Evolutionary conservation across 345 rosid genomes (phyloP).

Genomic region (Lumnitzera littorea): DNA sequence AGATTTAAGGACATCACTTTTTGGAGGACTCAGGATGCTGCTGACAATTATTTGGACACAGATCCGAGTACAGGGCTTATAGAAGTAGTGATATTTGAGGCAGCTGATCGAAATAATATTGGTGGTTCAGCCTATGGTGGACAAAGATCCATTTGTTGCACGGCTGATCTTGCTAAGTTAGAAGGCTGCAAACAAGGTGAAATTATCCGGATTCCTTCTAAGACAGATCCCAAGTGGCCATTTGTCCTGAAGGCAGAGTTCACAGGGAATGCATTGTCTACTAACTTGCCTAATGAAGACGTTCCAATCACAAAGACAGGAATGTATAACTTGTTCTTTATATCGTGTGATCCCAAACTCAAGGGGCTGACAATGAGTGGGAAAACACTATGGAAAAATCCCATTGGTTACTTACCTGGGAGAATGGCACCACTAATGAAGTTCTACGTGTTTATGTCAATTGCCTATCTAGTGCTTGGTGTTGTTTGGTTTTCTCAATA

Average conservation of each 20-base stretch:
- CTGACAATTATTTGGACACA: constrained; percentile 30
- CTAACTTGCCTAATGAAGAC: constrained; percentile 36
- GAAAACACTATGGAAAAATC: constrained; percentile 92
- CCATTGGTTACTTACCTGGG: constrained; percentile 87
- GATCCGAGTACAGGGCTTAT: constrained; percentile 51
- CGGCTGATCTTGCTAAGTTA: constrained; percentile 89
- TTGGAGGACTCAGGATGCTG: constrained; percentile 51
- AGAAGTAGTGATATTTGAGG: constrained; percentile 88
- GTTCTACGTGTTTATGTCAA: constrained; percentile 67
- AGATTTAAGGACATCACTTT: constrained; percentile 81
- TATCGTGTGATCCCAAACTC: constrained; percentile 80
- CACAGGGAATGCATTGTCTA: constrained; percentile 30
- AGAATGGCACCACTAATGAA: constrained; percentile 93
- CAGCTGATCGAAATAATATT: constrained; percentile 81
- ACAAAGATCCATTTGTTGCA: constrained; percentile 94
- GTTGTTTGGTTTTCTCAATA: constrained; percentile 77
- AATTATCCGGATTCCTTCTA: constrained; percentile 79
- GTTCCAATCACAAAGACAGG: constrained; percentile 62
- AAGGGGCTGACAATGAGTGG: constrained; percentile 78
- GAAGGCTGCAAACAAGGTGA: constrained; percentile 96
- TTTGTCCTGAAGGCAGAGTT: constrained; percentile 55
- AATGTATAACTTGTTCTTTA: constrained; percentile 86
- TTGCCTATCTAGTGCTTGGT: constrained; percentile 62
- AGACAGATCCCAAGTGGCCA: constrained; percentile 69
- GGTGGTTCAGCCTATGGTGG: constrained; percentile 99